phyloP scores from a whole-genome alignment of 768 basidiomycete species.

The Chalciporus chontae region DNA sequence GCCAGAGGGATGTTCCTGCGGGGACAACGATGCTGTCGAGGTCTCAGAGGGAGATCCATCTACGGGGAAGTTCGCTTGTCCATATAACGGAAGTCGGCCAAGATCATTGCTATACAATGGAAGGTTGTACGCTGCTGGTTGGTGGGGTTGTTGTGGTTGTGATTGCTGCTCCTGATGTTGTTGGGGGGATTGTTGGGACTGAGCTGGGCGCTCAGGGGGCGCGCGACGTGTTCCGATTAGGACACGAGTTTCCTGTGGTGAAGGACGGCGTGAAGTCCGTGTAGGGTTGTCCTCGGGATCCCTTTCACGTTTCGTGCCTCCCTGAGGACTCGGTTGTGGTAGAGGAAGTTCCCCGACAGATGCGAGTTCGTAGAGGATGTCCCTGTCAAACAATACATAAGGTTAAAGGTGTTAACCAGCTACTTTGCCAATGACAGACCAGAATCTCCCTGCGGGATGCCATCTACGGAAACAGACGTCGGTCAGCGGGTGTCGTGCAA shows the following conservation, averaged over 20 bases:
- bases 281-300: conserved; percentile 54
- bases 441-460: conserved; percentile 47
- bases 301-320: conserved; percentile 57
- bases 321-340: conserved; percentile 49
- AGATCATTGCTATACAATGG: conserved; percentile 59
- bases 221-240: conserved; percentile 36
- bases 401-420: not conserved
- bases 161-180: not conserved
- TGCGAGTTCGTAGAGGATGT: conserved; percentile 69
- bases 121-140: conserved; percentile 30
- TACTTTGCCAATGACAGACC: conserved; percentile 31
- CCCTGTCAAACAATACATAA: conserved; percentile 41
- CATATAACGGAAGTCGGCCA: conserved; percentile 50
- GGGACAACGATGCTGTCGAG: conserved; percentile 1
- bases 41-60: not conserved
- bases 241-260: conserved; percentile 21
- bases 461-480: conserved; percentile 30
- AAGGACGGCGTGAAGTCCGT: conserved; percentile 2
- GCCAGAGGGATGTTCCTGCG: conserved; percentile 1
- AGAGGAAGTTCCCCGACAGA: conserved; percentile 69
- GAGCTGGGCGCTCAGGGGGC: conserved; percentile 5
- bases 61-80: conserved; percentile 18
- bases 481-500: not conserved
- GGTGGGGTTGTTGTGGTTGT: conserved; percentile 9
- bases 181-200: too few species aligned